Evolutionary conservation across 768 basidiomycete species (phyloP).

Genomic region (Rhodocollybia butyracea): DNA sequence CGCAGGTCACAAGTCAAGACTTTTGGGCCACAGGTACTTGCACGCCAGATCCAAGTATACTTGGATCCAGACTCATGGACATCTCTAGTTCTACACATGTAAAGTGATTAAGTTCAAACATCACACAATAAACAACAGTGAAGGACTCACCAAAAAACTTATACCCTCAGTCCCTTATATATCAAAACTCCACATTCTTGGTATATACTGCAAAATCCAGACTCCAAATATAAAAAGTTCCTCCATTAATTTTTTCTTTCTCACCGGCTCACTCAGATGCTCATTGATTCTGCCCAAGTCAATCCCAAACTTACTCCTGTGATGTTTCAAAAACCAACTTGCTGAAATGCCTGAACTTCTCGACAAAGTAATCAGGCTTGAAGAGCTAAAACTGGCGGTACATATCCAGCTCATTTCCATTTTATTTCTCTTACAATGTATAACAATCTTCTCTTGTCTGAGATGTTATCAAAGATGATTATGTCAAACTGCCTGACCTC

Average conservation of each 20-base stretch:
- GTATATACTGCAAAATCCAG: conserved; percentile 55
- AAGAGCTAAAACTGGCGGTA: conserved; percentile 2
- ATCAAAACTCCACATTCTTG: conserved; percentile 63
- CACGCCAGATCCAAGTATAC: too few species aligned
- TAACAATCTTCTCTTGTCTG: neutral
- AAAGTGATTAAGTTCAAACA: neutral
- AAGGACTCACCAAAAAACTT: conserved; percentile 46
- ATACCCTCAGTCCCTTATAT: conserved; percentile 49
- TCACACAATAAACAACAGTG: neutral
- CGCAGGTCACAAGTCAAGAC: too few species aligned
- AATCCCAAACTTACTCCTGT: conserved; percentile 26
- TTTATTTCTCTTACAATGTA: neutral
- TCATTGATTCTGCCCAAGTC: conserved; percentile 33
- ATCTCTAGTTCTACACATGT: conserved; percentile 44
- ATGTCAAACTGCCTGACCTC: neutral
- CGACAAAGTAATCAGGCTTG: neutral
- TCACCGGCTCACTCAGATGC: conserved; percentile 47
- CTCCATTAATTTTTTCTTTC: conserved; percentile 50
- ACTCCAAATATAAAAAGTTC: conserved; percentile 37
- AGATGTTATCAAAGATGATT: neutral
- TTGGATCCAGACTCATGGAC: too few species aligned
- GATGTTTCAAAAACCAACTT: conserved; percentile 32
- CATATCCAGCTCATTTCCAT: neutral
- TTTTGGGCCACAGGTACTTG: too few species aligned
- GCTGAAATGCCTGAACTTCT: conserved; percentile 10